Evolutionary conservation across 1,284 basidiomycete species (phyloP), one percentile per base, ranked within the genome.

Genomic region (Leucoagaricus sp.): DNA sequence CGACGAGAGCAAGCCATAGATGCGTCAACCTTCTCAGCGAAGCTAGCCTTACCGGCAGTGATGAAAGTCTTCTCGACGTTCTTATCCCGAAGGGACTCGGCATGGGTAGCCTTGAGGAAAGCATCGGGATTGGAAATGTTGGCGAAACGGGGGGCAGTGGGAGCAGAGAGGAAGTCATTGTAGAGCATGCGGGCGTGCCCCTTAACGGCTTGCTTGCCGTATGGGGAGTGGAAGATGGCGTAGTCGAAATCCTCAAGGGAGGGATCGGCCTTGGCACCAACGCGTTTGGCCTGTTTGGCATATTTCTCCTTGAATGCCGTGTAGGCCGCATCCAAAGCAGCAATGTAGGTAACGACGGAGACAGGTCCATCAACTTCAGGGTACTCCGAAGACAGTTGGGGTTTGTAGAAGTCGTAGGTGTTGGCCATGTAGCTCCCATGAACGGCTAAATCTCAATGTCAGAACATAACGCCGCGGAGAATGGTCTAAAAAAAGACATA

Each of bases 391-490:
- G 87, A 86, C 23, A 97, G 85, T 61, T 93, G 90, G 56, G 95
- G 95, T 80, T 98, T 98, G 87, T 96, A 97, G 73, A 97, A 97
- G 78, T 98, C 95, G 78, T 96, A 98, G 1, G 90, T 93, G 80
- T 99, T 97, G 65, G 90, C 89, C 91, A 99, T 98, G 81, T 97
- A 93, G 53, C 90, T 94, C 48, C 96, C 96, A 76, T 98, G 97
- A 62, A 95, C 85, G 64, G 96, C 94, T 97, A 70, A n/a, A 55
- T 21, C 65, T 59, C 57, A 47, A 46, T n/a, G 42, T 38, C 44
- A 57, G 49, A 38, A 55, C 19, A 4, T 26, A 36, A 29, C 3
- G 12, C 12, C 3, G 46, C 19, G 21, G 9, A 19, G 12, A 12
- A 50, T 17, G 13, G 19, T 15, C 1, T 51, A 42, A 21, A 19